Evolutionary conservation across 441 rosid genomes (phyloP), one percentile per base, ranked within the genome.

Genomic region (California macrophylla): DNA sequence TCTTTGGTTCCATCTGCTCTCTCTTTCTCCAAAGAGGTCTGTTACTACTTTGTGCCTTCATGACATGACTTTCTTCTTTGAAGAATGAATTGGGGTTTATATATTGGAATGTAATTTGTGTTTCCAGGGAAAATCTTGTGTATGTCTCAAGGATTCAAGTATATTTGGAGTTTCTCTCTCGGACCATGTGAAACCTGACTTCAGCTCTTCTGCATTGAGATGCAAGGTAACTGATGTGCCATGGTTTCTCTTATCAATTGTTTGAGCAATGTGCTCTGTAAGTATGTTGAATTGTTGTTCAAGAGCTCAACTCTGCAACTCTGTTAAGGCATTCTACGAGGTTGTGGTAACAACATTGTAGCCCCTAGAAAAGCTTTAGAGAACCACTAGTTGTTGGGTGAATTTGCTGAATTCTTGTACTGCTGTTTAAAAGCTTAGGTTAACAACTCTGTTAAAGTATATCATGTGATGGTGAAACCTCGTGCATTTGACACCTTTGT

Each of bases 81-180:
- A 25, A 26, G 6, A 18, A 13, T 64, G n/a, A 25, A 32, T 45
- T 45, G n/a, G 54, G 45, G 54, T 15, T 45, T 0, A 45, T 6
- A 40, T 6, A 2, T 52, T 52, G 21, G 60, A 9, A 20, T 26
- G 32, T 65, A 38, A 0, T 40, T 60, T 52, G 29, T 80, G 26
- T 2, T 1, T 74, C 74, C 87, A 90, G 97, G 93, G 83, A 1
- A 89, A 83, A 54, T 67, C 75, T 7, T 58, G 75, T 72, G 80
- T 82, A 24, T 86, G 88, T 66, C 82, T 85, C 75, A 93, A 89
- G 85, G 92, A 91, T 47, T 91, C 97, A 1, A 81, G 81, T 72
- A 78, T 93, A 2, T 90, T 89, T 71, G 97, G 97, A 56, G 88
- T 78, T 71, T 88, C 98, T 69, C 29, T 91, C n/a, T 68, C 87